Conservation (phyloP, 23 red algal genomes). For the Cyanidium caldarium region DNA sequence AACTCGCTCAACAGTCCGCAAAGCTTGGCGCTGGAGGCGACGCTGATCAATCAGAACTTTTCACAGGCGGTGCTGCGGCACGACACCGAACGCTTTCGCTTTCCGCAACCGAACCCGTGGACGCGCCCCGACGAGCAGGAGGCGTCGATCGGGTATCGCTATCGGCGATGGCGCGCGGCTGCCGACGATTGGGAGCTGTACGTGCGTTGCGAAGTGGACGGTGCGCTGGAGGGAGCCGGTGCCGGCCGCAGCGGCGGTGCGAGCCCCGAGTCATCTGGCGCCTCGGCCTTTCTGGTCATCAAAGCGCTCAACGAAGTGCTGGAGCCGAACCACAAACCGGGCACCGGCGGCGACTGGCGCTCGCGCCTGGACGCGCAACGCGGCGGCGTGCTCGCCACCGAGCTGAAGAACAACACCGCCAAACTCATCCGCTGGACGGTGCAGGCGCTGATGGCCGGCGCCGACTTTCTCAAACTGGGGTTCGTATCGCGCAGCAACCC, state of each 20-base stretch:
- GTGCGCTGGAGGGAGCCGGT: conserved; percentile 16
- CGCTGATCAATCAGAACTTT: conserved; percentile 84
- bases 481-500: conserved; percentile 65
- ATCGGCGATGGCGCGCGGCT: conserved; percentile 63
- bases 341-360: conserved; percentile 49
- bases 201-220: conserved; percentile 78
- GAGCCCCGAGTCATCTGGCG: conserved; percentile 1
- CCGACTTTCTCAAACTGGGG: conserved; percentile 65
- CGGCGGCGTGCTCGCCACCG: conserved; percentile 81
- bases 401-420: conserved; percentile 86
- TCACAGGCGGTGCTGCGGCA: conserved; percentile 56
- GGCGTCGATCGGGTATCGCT: conserved; percentile 51
- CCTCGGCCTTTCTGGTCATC: conserved; percentile 25
- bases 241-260: neutral
- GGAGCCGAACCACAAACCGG: conserved; percentile 33
- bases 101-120: conserved; percentile 38
- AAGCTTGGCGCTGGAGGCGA: conserved; percentile 53
- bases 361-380: conserved; percentile 80
- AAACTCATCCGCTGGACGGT: conserved; percentile 83
- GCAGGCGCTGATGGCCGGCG: conserved; percentile 50
- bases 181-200: conserved; percentile 44
- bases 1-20: conserved; percentile 51
- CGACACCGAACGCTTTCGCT: conserved; percentile 16
- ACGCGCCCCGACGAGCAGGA: conserved; percentile 25
- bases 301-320: conserved; percentile 75